These are phyloP conservation scores for Phytophthora hibernalis DNA, from an alignment of 352 stramenopile genomes.

Conservation along the genomic window DNA sequence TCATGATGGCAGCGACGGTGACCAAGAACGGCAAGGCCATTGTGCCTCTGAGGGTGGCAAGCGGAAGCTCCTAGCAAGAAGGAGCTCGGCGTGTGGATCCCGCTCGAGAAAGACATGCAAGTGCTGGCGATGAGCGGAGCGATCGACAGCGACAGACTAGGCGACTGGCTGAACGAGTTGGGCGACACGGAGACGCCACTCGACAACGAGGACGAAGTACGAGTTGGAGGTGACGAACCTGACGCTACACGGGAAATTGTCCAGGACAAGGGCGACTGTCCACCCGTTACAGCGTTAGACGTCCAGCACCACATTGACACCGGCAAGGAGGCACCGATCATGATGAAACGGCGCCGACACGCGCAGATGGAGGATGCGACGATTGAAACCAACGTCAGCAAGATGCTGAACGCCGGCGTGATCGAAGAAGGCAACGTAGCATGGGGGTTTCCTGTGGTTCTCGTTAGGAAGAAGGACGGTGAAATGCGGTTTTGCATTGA, in stretches of 20 bases:
- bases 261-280: not conserved
- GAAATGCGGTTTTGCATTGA: no score
- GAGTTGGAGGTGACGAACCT: not conserved
- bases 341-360: not conserved
- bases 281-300: not conserved
- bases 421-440: no score
- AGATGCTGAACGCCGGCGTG: no score
- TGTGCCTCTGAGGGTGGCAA: not conserved
- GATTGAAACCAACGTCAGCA: no score
- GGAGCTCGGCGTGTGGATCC: not conserved
- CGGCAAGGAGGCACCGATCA: not conserved
- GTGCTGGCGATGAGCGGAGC: not conserved
- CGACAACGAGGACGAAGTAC: no score
- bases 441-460: no score
- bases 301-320: not conserved
- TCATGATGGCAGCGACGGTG: not conserved
- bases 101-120: not conserved
- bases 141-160: not conserved
- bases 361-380: no score
- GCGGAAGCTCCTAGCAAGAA: not conserved
- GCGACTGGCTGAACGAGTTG: not conserved
- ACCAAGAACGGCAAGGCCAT: not conserved
- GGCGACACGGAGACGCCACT: not conserved
- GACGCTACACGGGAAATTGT: not conserved
- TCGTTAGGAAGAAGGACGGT: no score